A percentile compares a stretch with the other conserved stretches of the same genome.
These are phyloP conservation scores for cucumber (Cucumis sativus) DNA, from an alignment of 306 rosid species.

Conservation along the genomic window Cucumber_9930_V3 NC_026657.2:8854001-8854500, in stretches of 20 bases:
- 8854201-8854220: conserved; percentile 20
- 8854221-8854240: not conserved
- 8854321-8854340: not conserved
- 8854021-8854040: conserved; percentile 14
- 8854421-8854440: not conserved
- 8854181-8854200: conserved; percentile 47
- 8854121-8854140: conserved; percentile 30
- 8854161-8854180: conserved; percentile 58
- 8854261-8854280: not conserved
- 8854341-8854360: not conserved
- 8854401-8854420: not conserved
- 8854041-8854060: conserved; percentile 4
- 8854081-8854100: conserved; percentile 83
- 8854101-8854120: conserved; percentile 95
- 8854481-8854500: not conserved
- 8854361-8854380: not conserved
- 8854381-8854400: not conserved
- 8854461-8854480: not conserved
- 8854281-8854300: not conserved
- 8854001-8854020: conserved; percentile 8
- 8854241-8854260: not conserved
- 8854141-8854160: conserved; percentile 85
- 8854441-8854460: not conserved
- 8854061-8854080: conserved; percentile 59
- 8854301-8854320: not conserved